Percentiles rank a stretch among this genome's conserved stretches.
Conservation (phyloP, 176 grass and related monocot genomes). For the Avena atlantica region DNA sequence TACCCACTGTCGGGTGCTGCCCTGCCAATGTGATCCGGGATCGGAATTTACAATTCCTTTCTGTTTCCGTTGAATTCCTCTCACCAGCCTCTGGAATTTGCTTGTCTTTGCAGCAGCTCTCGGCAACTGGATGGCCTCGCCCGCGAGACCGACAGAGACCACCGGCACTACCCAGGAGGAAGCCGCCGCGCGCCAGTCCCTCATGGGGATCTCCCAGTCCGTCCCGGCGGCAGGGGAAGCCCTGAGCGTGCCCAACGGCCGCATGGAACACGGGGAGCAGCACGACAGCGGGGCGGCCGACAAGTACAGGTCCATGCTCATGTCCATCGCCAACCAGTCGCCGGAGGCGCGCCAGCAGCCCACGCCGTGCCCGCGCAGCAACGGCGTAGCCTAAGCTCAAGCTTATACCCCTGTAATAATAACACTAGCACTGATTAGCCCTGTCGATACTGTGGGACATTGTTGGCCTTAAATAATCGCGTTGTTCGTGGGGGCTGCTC, state of each 20-base stretch:
- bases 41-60: neutral
- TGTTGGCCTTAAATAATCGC: conserved; percentile 31
- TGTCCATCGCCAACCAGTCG: conserved; percentile 73
- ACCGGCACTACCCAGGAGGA: conserved; percentile 39
- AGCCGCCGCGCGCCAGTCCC: conserved; percentile 54
- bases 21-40: no score
- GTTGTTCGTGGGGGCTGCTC: neutral
- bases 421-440: neutral
- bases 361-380: conserved; percentile 35
- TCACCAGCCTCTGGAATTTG: neutral
- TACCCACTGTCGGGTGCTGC: neutral
- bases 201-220: conserved; percentile 80
- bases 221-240: conserved; percentile 39
- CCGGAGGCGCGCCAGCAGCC: conserved; percentile 47
- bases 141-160: conserved; percentile 3
- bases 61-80: neutral
- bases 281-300: conserved; percentile 26
- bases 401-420: conserved; percentile 4
- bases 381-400: conserved; percentile 21
- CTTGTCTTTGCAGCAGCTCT: conserved; percentile 36
- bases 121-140: conserved; percentile 59
- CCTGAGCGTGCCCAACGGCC: conserved; percentile 5
- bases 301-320: conserved; percentile 71
- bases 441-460: conserved; percentile 29
- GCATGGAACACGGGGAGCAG: conserved; percentile 18